phyloP scores from a whole-genome alignment of 2,329 filamentous ascomycete genomes.

The Colletotrichum salicis region DNA sequence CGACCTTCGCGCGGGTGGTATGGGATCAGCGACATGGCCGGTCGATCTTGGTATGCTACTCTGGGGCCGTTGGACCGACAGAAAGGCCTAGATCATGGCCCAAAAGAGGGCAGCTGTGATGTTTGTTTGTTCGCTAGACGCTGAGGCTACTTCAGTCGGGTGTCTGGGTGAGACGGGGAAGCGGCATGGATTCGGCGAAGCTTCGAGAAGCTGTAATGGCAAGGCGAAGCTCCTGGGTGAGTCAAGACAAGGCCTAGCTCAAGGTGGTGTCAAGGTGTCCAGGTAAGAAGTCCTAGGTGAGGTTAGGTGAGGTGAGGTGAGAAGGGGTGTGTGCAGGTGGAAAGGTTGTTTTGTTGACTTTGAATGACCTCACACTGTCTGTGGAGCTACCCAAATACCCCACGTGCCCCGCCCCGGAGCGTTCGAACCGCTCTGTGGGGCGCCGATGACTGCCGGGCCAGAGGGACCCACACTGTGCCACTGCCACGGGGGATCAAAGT shows the following conservation, averaged over 20 bases:
- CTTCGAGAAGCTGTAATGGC: background rate
- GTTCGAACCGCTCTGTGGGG: background rate
- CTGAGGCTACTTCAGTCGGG: background rate
- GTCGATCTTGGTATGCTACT: background rate
- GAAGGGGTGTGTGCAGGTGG: background rate
- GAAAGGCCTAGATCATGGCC: slow-evolving; percentile 10
- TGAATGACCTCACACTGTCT: slow-evolving; percentile 29
- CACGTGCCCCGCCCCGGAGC: slow-evolving; percentile 11
- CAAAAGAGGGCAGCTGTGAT: background rate
- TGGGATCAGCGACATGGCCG: slow-evolving; percentile 75
- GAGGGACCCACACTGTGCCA: background rate
- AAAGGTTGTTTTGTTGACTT: slow-evolving; percentile 8
- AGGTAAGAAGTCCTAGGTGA: background rate
- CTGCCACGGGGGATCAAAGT: no score
- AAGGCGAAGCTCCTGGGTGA: background rate
- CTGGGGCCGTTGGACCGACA: slow-evolving; percentile 24
- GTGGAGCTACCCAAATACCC: background rate
- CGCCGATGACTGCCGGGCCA: background rate
- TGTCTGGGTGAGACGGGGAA: background rate
- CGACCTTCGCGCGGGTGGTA: slow-evolving; percentile 78
- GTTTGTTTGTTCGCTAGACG: background rate
- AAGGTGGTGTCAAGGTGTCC: background rate
- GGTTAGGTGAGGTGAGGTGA: background rate
- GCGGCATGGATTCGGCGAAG: background rate
- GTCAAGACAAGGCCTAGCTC: background rate